A percentile compares a stretch with the other conserved stretches of the same genome.
Evolutionary conservation across 805 yeast species (phyloP).

Genomic region (Geotrichum ghanense): DNA sequence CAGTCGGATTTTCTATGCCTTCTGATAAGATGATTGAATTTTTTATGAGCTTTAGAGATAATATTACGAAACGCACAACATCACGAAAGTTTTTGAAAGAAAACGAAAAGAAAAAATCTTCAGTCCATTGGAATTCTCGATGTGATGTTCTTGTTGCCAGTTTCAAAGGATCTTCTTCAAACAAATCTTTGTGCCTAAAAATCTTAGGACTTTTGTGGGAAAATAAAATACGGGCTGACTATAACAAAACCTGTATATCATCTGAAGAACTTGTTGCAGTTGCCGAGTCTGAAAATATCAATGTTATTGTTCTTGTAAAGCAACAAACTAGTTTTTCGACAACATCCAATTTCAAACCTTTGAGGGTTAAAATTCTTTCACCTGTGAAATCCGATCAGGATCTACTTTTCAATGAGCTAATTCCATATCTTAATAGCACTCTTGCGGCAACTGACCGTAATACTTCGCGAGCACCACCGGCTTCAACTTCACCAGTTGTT

Average conservation of each 20-base stretch:
- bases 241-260: conserved; percentile 26
- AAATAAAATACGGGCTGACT: conserved; percentile 68
- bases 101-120: conserved; percentile 24
- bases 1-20: conserved; percentile 81
- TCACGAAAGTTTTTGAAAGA: conserved; percentile 12
- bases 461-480: conserved; percentile 40
- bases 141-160: conserved; percentile 78
- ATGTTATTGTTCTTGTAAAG: conserved; percentile 67
- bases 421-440: conserved; percentile 31
- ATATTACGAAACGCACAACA: conserved; percentile 8
- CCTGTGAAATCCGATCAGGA: conserved; percentile 56
- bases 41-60: conserved; percentile 27
- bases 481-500: background rate
- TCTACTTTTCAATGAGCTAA: conserved; percentile 56
- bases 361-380: conserved; percentile 39
- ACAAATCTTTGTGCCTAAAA: conserved; percentile 46
- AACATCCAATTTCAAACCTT: conserved; percentile 58
- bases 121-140: conserved; percentile 37
- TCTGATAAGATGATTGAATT: conserved; percentile 51
- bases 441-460: conserved; percentile 15
- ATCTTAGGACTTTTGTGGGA: conserved; percentile 61
- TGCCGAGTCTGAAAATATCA: conserved; percentile 61
- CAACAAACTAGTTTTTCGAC: conserved; percentile 37
- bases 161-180: conserved; percentile 43
- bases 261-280: conserved; percentile 54